These are phyloP conservation scores for Magnolia kwangsiensis DNA, from an alignment of 164 flowering plant genomes.

Conservation along the genomic window DNA sequence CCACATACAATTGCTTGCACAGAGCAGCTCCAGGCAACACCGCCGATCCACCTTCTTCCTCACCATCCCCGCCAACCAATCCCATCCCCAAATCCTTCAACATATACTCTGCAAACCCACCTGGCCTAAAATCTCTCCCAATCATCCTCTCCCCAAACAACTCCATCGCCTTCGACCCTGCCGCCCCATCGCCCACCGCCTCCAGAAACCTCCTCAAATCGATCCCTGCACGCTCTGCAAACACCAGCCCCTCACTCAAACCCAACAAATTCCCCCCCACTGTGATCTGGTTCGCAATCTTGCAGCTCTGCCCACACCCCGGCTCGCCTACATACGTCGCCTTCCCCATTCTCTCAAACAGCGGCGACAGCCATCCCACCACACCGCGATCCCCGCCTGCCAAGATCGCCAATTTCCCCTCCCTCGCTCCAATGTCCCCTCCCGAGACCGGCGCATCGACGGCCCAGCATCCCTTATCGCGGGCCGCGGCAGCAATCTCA, in stretches of 20 bases:
- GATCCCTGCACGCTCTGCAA: constrained; percentile 59
- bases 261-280: constrained; percentile 62
- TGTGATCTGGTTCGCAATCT: constrained; percentile 69
- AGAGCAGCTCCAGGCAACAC: constrained; percentile 74
- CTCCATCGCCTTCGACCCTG: constrained; percentile 73
- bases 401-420: constrained; percentile 60
- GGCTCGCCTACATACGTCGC: constrained; percentile 52
- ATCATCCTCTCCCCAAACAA: constrained; percentile 71
- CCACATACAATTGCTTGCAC: constrained; percentile 54
- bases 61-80: constrained; percentile 39
- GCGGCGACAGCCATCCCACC: constrained; percentile 52
- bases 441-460: constrained; percentile 84
- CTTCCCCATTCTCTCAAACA: constrained; percentile 52
- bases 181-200: constrained; percentile 57
- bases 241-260: constrained; percentile 66
- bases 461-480: constrained; percentile 43
- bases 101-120: constrained; percentile 72
- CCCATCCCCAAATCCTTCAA: constrained; percentile 92
- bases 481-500: constrained; percentile 41
- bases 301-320: constrained; percentile 70
- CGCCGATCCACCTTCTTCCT: constrained; percentile 24
- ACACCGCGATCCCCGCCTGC: constrained; percentile 57
- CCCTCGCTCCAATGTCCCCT: constrained; percentile 65
- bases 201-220: constrained; percentile 45
- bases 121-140: constrained; percentile 62